Evolutionary conservation across 1,139 yeast genomes (phyloP).

Genomic region (Taphrina populina): DNA sequence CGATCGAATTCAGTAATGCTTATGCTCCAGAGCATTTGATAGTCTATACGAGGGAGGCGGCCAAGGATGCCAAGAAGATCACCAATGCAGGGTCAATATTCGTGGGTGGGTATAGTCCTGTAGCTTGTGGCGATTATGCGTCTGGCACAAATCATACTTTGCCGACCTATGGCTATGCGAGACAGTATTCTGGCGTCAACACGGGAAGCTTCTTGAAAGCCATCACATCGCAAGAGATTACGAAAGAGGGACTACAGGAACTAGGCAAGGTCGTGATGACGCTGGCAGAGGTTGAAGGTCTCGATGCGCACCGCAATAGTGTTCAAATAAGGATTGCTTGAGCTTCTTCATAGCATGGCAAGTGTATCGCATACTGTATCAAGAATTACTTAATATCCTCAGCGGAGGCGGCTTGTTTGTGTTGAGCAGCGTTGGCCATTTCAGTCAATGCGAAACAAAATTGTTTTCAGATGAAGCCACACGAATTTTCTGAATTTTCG

Average conservation of each 20-base stretch:
- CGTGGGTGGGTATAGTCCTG: conserved; percentile 95
- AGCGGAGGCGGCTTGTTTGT: too few relatives aligned
- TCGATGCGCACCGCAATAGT: conserved; percentile 95
- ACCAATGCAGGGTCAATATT: conserved; percentile 95
- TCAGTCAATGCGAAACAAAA: too few relatives aligned
- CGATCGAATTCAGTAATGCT: conserved; percentile 76
- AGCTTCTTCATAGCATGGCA: too few relatives aligned
- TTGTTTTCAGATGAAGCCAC: too few relatives aligned
- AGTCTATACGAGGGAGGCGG: conserved; percentile 78
- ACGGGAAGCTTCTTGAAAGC: conserved; percentile 94
- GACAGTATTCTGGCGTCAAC: conserved; percentile 95
- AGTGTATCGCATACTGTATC: too few relatives aligned
- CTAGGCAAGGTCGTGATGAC: conserved; percentile 96
- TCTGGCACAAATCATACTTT: conserved; percentile 56
- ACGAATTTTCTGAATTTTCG: too few relatives aligned
- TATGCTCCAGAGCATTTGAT: conserved; percentile 98
- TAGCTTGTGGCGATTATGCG: conserved; percentile 97
- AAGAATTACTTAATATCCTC: too few relatives aligned
- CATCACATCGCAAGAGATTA: conserved; percentile 87
- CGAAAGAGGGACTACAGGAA: conserved; percentile 75
- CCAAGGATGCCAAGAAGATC: conserved; percentile 65
- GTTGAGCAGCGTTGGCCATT: too few relatives aligned
- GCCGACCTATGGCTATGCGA: conserved; percentile 97
- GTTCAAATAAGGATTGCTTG: conserved; percentile 80
- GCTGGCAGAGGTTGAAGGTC: conserved; percentile 93